Percentiles rank a stretch among this genome's conserved stretches.
Conservation (phyloP, 805 yeast genomes). For the Nakazawaea ambrosiae region DNA sequence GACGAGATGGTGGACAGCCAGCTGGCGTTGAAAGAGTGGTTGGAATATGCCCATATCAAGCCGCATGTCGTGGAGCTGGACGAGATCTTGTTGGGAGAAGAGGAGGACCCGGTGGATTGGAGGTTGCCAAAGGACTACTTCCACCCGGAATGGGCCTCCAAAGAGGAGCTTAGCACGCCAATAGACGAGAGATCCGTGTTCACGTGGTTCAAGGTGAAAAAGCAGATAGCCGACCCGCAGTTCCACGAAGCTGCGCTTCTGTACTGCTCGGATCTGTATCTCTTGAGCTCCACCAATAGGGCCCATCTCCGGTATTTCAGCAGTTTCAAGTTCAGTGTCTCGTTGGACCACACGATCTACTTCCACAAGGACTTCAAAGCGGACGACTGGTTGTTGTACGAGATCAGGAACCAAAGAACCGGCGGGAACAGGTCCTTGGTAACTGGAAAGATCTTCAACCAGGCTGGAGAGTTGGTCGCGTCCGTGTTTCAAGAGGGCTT, state of each 20-base stretch:
- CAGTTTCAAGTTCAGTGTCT: constrained; percentile 45
- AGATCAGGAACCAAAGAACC: constrained; percentile 41
- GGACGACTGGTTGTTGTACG: constrained; percentile 45
- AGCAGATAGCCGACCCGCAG: constrained; percentile 15
- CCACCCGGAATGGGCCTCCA: constrained; percentile 14
- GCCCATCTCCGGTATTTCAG: constrained; percentile 38
- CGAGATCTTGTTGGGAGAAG: constrained; percentile 17
- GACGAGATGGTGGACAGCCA: constrained; percentile 22
- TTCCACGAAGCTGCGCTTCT: constrained; percentile 52
- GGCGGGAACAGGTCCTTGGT: constrained; percentile 47
- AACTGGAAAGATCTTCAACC: constrained; percentile 49
- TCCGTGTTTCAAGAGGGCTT: constrained; percentile 64
- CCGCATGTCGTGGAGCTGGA: constrained; percentile 18
- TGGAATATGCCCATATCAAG: constrained; percentile 15
- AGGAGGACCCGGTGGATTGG: constrained; percentile 27
- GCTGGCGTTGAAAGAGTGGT: constrained; percentile 22
- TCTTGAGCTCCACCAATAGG: constrained; percentile 45
- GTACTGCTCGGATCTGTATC: constrained; percentile 51
- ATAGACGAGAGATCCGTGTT: neutral
- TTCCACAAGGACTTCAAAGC: constrained; percentile 49
- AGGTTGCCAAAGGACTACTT: constrained; percentile 25
- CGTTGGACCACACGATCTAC: constrained; percentile 61
- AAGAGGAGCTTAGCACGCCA: constrained; percentile 1
- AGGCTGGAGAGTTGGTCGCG: constrained; percentile 46
- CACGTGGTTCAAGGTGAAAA: constrained; percentile 16